Evolutionary conservation across 441 rosid species (phyloP).

Genomic region (Kokia cookei): DNA sequence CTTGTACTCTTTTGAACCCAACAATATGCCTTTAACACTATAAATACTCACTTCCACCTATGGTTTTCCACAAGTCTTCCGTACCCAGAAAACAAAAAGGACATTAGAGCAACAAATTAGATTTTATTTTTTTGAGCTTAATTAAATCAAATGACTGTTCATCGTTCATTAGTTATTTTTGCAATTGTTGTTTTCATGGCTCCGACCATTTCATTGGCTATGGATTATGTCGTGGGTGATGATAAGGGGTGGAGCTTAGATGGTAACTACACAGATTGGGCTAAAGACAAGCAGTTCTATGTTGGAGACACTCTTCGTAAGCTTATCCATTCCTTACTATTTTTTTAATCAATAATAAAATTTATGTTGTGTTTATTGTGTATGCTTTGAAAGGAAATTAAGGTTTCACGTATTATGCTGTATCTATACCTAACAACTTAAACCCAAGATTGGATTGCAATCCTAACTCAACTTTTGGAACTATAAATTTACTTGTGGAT

Average conservation of each 20-base stretch:
- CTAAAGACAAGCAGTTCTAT: slow-evolving; percentile 20
- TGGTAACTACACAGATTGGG: slow-evolving; percentile 26
- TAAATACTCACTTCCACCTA: background rate
- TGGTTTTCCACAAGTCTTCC: background rate
- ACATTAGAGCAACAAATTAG: background rate
- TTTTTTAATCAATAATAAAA: no score
- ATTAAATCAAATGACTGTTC: background rate
- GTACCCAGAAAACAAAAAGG: background rate
- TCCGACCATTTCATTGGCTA: slow-evolving; percentile 27
- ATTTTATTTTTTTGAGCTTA: background rate
- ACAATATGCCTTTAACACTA: background rate
- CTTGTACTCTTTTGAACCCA: background rate
- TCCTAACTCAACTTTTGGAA: background rate
- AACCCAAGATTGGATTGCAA: background rate
- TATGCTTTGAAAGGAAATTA: background rate
- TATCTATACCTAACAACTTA: no score
- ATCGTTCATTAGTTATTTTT: background rate
- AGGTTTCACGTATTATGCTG: no score
- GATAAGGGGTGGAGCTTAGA: slow-evolving; percentile 18
- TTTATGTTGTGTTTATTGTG: no score
- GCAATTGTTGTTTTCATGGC: slow-evolving; percentile 17
- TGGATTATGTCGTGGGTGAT: slow-evolving; percentile 26
- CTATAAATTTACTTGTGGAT: background rate
- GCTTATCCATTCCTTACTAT: background rate
- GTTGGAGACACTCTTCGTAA: slow-evolving; percentile 39